These are phyloP conservation scores for Plasmodium sp. DNA, from an alignment of 169 alveolate genomes.

Conservation along the genomic window DNA sequence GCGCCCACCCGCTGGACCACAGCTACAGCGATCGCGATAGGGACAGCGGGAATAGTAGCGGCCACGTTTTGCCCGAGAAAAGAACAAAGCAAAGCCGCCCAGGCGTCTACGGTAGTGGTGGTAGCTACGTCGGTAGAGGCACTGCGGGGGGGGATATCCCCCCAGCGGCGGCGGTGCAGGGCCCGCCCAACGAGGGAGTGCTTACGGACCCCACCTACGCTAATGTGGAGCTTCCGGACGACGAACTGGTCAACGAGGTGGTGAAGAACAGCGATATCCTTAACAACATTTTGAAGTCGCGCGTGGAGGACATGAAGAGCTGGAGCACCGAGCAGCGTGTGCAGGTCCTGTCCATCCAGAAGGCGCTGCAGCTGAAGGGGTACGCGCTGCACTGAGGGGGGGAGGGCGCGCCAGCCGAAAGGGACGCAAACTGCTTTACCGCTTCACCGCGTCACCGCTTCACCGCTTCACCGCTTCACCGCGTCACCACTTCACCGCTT, in stretches of 20 bases:
- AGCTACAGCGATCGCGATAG: not conserved
- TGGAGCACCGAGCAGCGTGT: conserved; percentile 49
- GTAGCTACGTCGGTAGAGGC: not conserved
- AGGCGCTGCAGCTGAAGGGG: conserved; percentile 61
- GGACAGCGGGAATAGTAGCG: not conserved
- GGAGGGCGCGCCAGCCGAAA: not conserved
- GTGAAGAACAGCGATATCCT: conserved; percentile 36
- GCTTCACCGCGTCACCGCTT: not conserved
- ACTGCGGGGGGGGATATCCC: not conserved
- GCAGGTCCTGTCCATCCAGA: conserved; percentile 44
- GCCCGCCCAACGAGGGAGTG: not conserved
- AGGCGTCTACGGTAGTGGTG: not conserved
- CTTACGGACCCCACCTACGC: conserved; percentile 8
- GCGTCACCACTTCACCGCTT: too few species aligned
- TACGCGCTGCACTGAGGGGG: not conserved
- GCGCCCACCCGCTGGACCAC: not conserved
- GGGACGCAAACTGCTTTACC: too few species aligned
- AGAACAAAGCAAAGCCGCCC: not conserved
- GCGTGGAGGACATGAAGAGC: conserved; percentile 28
- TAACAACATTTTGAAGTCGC: conserved; percentile 54
- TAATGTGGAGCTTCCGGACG: conserved; percentile 27
- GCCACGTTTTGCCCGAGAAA: not conserved
- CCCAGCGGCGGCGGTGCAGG: not conserved
- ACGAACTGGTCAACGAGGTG: conserved; percentile 53
- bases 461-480: too few species aligned